Evolutionary conservation across 768 basidiomycete species (phyloP), one percentile per base, ranked within the genome.

Genomic region (Coprinopsis cinerea): DNA sequence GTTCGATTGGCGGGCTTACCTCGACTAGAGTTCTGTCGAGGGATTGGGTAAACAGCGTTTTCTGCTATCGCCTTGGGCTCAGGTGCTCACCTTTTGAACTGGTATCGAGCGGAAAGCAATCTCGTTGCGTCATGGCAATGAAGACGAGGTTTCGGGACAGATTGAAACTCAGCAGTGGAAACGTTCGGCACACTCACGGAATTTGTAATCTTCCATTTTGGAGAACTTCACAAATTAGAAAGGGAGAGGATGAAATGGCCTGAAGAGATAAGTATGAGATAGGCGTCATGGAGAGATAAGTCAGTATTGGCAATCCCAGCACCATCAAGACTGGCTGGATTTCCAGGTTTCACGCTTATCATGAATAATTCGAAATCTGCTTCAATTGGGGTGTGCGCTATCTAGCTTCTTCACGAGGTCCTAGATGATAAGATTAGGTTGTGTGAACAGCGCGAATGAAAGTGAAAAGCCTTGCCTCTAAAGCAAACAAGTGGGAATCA

Each of bases 401-500:
- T 52, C 51, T 14, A 45, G 24, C 18, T 41, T 46, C 45, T 52
- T 52, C 15, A 52, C 44, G 17, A 52, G 37, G 13, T 13, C 43
- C 50, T 51, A 28, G 22, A 15, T 4, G 14, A n/a, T 15, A 17
- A 13, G 11, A 13, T 18, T 18, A 6, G 10, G 36, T n/a, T 23
- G 15, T 11, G 1, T 11, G 14, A 23, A 18, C 28, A 10, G 3
- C n/a, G 1, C 18, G 17, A 34, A 43, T 24, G 17, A 11, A n/a
- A 39, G 22, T 40, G 2, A 10, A 14, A 4, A 25, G 24, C 48
- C 75, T 35, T 51, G 85, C 88, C 76, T 92, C 91, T 0, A 93
- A 74, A 1, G 85, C 80, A 50, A 74, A 82, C 11, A 93, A 63
- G 69, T 93, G 84, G 0, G 82, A 81, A 55, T 93, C 91, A 49